These are phyloP conservation scores for Pestalotiopsis sp. DNA, from an alignment of 2,329 filamentous ascomycete species.

Conservation along the genomic window DNA sequence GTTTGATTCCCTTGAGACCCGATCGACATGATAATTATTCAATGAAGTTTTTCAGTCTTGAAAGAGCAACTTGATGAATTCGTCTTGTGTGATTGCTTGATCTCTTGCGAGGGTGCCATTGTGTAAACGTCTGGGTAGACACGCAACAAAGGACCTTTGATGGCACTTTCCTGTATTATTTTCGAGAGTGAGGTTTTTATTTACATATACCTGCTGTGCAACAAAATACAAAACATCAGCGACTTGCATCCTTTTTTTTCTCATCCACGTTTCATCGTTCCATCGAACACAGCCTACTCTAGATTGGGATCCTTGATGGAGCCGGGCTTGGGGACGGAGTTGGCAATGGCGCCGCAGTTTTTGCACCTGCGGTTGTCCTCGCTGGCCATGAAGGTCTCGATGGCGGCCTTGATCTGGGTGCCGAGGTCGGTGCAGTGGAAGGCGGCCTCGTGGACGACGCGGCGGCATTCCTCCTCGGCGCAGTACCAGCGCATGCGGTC, in stretches of 20 bases:
- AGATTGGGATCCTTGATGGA: slow-evolving; percentile 63
- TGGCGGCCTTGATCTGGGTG: slow-evolving; percentile 90
- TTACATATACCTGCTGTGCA: too few relatives aligned
- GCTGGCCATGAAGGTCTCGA: slow-evolving; percentile 73
- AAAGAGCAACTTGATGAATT: too few relatives aligned
- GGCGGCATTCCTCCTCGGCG: slow-evolving; percentile 59
- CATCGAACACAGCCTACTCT: slow-evolving; percentile 24
- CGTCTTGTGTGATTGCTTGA: not conserved
- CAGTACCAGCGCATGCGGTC: slow-evolving; percentile 95
- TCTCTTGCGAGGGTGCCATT: not conserved
- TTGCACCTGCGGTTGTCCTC: slow-evolving; percentile 73
- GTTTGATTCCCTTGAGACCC: not conserved
- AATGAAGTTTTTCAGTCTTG: too few relatives aligned
- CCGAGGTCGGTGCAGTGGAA: slow-evolving; percentile 92
- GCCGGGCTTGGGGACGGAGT: slow-evolving; percentile 66
- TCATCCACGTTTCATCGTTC: too few relatives aligned
- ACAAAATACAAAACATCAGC: too few relatives aligned
- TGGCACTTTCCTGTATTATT: too few relatives aligned
- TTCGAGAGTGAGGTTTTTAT: too few relatives aligned
- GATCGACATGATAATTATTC: not conserved
- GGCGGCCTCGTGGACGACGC: slow-evolving; percentile 79
- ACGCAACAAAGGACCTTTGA: too few relatives aligned
- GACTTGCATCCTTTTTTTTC: too few relatives aligned
- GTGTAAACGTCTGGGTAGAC: too few relatives aligned
- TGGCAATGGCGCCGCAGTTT: slow-evolving; percentile 75